Evolutionary conservation across 116 monocot species (phyloP), one percentile per base, ranked within the genome.

Genomic region (Trichopus zeylanicus): DNA sequence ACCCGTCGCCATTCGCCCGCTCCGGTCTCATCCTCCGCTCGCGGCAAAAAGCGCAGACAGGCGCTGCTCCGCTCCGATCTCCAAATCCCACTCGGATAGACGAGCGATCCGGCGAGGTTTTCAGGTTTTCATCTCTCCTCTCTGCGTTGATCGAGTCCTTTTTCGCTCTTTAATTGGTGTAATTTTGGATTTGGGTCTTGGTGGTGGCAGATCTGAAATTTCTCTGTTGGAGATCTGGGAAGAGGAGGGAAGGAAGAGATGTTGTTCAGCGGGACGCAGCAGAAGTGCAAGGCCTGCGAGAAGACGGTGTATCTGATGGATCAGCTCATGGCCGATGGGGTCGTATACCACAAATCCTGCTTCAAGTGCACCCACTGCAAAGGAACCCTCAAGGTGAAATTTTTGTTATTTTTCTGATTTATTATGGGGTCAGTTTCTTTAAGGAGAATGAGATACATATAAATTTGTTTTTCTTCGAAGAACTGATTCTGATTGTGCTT

Each of bases 361-460:
- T 84, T 84, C 73, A 75, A 73, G 39, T 84, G 84, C 63, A 79
- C 72, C 69, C 84, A 79, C 59, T 84, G 84, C 79, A 75, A 76
- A 54, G 84, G 84, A 27, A 75, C 72, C 22, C 75, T 79, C 24
- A 69, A 67, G 62, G 84, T 76, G n/a, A 54, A 22, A 35, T 12
- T 12, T 51, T 24, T 51, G 7, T 46, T 15, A 16, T 51, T 24
- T 5, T 42, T 19, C 16, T 26, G 2, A 30, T 51, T 3, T 53
- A 33, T 8, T 22, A 33, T 32, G 19, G 7, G 21, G 7, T 35
- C 24, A n/a, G 9, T 24, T 51, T 51, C 16, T 42, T 42, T 42
- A 18, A 9, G 42, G n/a, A 42, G 12, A 42, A 42, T n/a, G 13
- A 42, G 3, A 42, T 16, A 42, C n/a, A n/a, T 42, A n/a, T 10